These are phyloP conservation scores for Dictyostelium discoideum DNA, from an alignment of 78 protist species.

Conservation along the genomic window dicty_2.7 NC_007089.4:6190001-6190500, in stretches of 20 bases:
- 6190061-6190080: constrained; percentile 30
- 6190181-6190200: not conserved
- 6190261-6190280: constrained; percentile 37
- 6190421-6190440: constrained; percentile 53
- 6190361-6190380: constrained; percentile 14
- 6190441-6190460: constrained; percentile 46
- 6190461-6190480: not conserved
- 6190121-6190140: not conserved
- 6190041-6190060: constrained; percentile 9
- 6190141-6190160: not conserved
- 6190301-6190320: constrained; percentile 29
- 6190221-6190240: constrained; percentile 10
- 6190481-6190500: constrained; percentile 28
- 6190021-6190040: constrained; percentile 27
- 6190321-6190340: constrained; percentile 13
- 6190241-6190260: not conserved
- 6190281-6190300: constrained; percentile 14
- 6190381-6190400: not conserved
- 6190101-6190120: not conserved
- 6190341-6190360: constrained; percentile 29
- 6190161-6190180: too few relatives aligned
- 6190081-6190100: not conserved
- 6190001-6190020: not conserved
- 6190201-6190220: not conserved
- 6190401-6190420: not conserved